phyloP scores from a whole-genome alignment of 2,329 filamentous ascomycete genomes.

The Epichloe baconii region DNA sequence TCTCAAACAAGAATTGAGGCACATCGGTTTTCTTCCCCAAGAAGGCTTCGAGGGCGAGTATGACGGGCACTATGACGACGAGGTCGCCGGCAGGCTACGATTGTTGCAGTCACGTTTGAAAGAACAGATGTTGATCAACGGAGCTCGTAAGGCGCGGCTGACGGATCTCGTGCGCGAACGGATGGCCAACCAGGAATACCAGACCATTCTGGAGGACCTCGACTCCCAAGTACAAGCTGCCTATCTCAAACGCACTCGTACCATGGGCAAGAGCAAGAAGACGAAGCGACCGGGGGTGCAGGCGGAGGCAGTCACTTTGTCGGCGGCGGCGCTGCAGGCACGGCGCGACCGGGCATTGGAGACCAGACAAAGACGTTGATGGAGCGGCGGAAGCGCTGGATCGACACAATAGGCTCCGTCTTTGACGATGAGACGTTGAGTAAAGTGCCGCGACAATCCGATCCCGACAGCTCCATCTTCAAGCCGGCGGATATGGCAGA shows the following conservation, averaged over 20 bases:
- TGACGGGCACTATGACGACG: conserved; percentile 83
- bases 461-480: conserved; percentile 60
- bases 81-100: conserved; percentile 80
- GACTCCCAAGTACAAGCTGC: conserved; percentile 90
- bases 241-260: conserved; percentile 89
- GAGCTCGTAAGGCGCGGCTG: conserved; percentile 75
- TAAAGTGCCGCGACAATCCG: conserved; percentile 52
- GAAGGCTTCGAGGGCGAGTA: conserved; percentile 60
- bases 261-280: conserved; percentile 88
- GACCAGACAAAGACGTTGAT: conserved; percentile 85
- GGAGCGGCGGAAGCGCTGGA: conserved; percentile 83
- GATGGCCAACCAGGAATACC: conserved; percentile 94
- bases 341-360: conserved; percentile 68
- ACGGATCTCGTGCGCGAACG: conserved; percentile 80
- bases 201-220: conserved; percentile 90
- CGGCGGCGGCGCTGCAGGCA: conserved; percentile 48
- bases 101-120: conserved; percentile 72
- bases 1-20: conserved; percentile 77
- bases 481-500: conserved; percentile 58
- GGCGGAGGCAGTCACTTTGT: conserved; percentile 54
- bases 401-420: conserved; percentile 77
- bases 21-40: conserved; percentile 72
- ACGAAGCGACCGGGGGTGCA: conserved; percentile 64
- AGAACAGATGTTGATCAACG: conserved; percentile 75
- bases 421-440: conserved; percentile 72